Conservation (phyloP, 148 eudicot genomes). For the Rhododendron molle region DNA sequence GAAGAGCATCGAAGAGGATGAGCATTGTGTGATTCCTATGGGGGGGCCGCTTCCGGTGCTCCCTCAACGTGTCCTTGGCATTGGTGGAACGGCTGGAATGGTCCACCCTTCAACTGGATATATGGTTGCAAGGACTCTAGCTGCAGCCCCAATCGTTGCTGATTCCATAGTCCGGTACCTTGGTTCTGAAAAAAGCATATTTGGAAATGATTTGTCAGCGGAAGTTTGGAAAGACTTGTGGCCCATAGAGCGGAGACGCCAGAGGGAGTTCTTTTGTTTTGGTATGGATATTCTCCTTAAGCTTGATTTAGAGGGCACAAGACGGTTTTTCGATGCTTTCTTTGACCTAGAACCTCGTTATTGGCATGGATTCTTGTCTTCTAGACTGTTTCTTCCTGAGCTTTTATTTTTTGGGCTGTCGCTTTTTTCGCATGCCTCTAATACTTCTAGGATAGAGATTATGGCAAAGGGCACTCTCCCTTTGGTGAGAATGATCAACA, state of each 20-base stretch:
- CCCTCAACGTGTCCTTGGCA: conserved; percentile 92
- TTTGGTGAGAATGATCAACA: conserved; percentile 73
- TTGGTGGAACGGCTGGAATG: conserved; percentile 99
- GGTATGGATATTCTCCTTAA: conserved; percentile 96
- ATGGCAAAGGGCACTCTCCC: conserved; percentile 96
- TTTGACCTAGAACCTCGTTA: conserved; percentile 93
- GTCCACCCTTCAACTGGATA: conserved; percentile 99
- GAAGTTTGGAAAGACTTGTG: conserved; percentile 90
- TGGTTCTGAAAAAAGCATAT: conserved; percentile 34
- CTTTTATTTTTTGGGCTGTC: conserved; percentile 78
- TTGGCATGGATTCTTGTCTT: conserved; percentile 98
- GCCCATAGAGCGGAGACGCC: conserved; percentile 94
- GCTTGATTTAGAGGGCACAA: conserved; percentile 84
- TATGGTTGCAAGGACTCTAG: conserved; percentile 96
- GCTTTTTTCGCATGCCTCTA: conserved; percentile 82
- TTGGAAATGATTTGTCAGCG: conserved; percentile 58
- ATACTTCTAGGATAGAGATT: conserved; percentile 84
- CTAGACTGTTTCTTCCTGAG: conserved; percentile 83
- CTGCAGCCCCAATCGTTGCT: conserved; percentile 95
- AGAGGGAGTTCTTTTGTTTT: conserved; percentile 94
- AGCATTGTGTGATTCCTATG: conserved; percentile 93
- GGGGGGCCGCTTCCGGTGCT: conserved; percentile 93
- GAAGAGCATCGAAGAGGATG: conserved; percentile 90
- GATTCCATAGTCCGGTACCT: conserved; percentile 69
- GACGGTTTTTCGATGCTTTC: conserved; percentile 89